Evolutionary conservation across 2,329 filamentous ascomycete species (phyloP).

Genomic region (Akanthomyces dipterigenus): DNA sequence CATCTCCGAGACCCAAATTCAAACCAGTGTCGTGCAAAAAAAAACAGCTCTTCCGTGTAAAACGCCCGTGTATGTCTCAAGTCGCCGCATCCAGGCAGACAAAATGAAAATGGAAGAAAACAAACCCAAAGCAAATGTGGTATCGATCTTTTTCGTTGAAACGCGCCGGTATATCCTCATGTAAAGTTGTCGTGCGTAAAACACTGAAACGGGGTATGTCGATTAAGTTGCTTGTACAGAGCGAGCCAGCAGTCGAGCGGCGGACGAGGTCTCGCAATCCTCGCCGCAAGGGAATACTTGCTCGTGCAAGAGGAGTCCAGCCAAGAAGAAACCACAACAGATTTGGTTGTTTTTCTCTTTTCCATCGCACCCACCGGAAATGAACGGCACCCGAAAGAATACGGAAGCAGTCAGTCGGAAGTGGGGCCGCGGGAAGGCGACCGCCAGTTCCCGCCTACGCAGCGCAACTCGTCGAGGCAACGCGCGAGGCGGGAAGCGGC

Average conservation of each 20-base stretch:
- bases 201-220: conserved; percentile 30
- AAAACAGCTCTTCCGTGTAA: conserved; percentile 6
- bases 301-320: conserved; percentile 27
- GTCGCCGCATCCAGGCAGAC: conserved; percentile 29
- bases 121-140: conserved; percentile 33
- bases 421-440: conserved; percentile 16
- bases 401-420: conserved; percentile 12
- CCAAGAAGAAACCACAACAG: conserved; percentile 35
- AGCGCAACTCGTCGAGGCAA: conserved; percentile 25
- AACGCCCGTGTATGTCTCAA: conserved; percentile 36
- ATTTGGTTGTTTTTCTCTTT: background rate
- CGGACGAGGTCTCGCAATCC: conserved; percentile 5
- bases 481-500: conserved; percentile 18
- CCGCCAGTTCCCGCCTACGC: conserved; percentile 25
- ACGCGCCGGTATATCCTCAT: conserved; percentile 33
- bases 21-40: conserved; percentile 29
- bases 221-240: conserved; percentile 45
- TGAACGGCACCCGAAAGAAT: conserved; percentile 24
- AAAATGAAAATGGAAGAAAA: conserved; percentile 24
- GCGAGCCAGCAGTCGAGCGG: conserved; percentile 6
- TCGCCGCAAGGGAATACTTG: conserved; percentile 1
- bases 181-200: conserved; percentile 23
- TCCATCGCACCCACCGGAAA: conserved; percentile 41
- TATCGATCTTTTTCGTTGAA: conserved; percentile 37
- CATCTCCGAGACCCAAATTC: conserved; percentile 19